Evolutionary conservation across 129 eudicot species (phyloP).

Genomic region (Kitagawia praeruptora): DNA sequence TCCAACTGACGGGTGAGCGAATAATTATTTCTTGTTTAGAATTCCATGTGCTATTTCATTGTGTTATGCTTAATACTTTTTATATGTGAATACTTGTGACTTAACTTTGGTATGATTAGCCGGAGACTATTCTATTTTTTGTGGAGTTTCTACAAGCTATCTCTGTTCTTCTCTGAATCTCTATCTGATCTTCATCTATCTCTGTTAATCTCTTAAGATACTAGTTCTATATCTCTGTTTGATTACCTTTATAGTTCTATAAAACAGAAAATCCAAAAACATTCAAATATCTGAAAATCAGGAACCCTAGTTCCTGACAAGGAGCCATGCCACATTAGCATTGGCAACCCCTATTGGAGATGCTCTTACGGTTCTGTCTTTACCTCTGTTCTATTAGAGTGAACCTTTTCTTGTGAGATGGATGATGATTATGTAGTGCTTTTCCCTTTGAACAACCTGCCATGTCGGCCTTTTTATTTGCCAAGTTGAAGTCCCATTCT

Average conservation of each 20-base stretch:
- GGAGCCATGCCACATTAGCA: too few species aligned
- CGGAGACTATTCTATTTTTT: neutral
- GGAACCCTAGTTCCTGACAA: too few species aligned
- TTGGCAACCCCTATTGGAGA: too few species aligned
- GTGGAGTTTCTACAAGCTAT: neutral
- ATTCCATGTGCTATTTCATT: neutral
- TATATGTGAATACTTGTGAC: neutral
- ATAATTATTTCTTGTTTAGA: neutral
- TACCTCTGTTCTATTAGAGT: neutral
- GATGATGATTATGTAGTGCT: neutral
- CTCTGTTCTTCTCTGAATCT: too few species aligned
- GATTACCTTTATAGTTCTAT: too few species aligned
- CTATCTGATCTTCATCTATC: too few species aligned
- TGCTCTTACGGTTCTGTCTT: neutral
- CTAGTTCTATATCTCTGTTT: too few species aligned
- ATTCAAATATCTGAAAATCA: too few species aligned
- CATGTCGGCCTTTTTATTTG: too few species aligned
- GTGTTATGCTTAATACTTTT: neutral
- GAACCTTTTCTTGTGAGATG: neutral
- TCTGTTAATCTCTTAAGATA: too few species aligned
- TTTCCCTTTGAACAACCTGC: neutral
- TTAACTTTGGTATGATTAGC: neutral
- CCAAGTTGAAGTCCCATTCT: neutral
- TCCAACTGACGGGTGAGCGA: constrained; percentile 80
- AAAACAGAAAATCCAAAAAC: too few species aligned